Evolutionary conservation across 1,284 basidiomycete genomes (phyloP), one percentile per base, ranked within the genome.

Genomic region (Testicularia cyperi): DNA sequence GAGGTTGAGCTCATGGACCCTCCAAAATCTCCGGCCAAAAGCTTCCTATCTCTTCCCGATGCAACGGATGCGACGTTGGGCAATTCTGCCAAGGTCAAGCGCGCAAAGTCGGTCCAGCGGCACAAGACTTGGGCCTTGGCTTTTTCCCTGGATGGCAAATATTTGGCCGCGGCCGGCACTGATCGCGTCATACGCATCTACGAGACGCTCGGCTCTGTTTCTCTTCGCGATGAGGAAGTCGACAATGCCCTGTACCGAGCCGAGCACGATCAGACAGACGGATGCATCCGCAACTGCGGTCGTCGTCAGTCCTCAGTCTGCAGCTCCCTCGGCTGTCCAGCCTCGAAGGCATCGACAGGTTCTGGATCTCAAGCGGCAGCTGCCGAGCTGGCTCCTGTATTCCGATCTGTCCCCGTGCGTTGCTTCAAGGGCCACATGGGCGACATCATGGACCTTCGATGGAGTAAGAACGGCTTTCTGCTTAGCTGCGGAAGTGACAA

Each of bases 401-500:
- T 70, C 41, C 38, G 49, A 12, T 42, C 65, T 4, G 30, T 43
- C 5, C 78, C 78, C 6, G 34, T 75, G 3, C 54, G 68, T 20
- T 66, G 74, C 33, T 78, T 70, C 32, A 31, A 37, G 13, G 77
- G 75, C 0, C 78, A 79, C 37, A 63, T 54, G 5, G 70, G 71
- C 28, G 78, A 78, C 31, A 70, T 78, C 2, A 29, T 79, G 15
- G 75, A 77, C 42, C 43, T 79, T 12, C 70, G 68, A 15, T 79
- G 78, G 78, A 76, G 72, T 54, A 79, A 78, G 65, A 77, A 77
- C 64, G 74, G 75, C 53, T 79, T 79, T 44, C 61, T 79, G 8
- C 62, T 78, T 14, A 70, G 68, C 7, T 70, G 71, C n/a, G 68
- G 68, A 32, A 78, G 76, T 72, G 78, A 79, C 56, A 77, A 77